Conservation (phyloP, 139 green algal species). For the Tetratostichococcus sp. region DNA sequence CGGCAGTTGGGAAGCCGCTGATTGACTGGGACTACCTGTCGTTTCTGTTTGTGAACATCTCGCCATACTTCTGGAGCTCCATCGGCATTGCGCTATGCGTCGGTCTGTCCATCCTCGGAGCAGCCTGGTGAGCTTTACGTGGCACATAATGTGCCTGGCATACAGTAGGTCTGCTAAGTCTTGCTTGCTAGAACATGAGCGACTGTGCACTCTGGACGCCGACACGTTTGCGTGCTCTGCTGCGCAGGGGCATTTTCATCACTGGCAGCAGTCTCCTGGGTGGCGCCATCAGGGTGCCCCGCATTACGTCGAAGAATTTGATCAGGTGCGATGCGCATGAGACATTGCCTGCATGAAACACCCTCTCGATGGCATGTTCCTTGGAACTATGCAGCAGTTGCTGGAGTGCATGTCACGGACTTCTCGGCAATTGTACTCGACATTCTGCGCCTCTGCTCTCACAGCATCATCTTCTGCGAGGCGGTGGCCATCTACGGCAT, state of each 20-base stretch:
- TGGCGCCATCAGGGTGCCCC: slow-evolving; percentile 85
- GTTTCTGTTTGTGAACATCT: slow-evolving; percentile 81
- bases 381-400: too few species aligned
- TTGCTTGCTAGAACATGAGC: too few species aligned
- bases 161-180: too few species aligned
- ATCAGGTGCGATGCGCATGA: too few species aligned
- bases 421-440: too few species aligned
- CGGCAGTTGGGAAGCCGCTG: neutral
- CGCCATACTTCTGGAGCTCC: slow-evolving; percentile 86
- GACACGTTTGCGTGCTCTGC: too few species aligned
- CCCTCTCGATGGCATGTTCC: too few species aligned
- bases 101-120: slow-evolving; percentile 89
- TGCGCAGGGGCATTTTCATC: slow-evolving; percentile 89
- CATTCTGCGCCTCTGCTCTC: too few species aligned
- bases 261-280: slow-evolving; percentile 94
- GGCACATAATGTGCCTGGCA: too few species aligned
- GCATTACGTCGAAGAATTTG: slow-evolving; percentile 99
- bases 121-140: slow-evolving; percentile 72
- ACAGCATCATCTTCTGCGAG: slow-evolving; percentile 98
- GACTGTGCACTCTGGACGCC: too few species aligned
- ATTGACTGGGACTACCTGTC: slow-evolving; percentile 14
- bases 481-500: slow-evolving; percentile 99
- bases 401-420: too few species aligned
- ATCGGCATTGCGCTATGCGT: slow-evolving; percentile 84
- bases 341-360: too few species aligned